Evolutionary conservation across 495 filamentous ascomycete genomes (phyloP).

Genomic region (Daldinia grandis): DNA sequence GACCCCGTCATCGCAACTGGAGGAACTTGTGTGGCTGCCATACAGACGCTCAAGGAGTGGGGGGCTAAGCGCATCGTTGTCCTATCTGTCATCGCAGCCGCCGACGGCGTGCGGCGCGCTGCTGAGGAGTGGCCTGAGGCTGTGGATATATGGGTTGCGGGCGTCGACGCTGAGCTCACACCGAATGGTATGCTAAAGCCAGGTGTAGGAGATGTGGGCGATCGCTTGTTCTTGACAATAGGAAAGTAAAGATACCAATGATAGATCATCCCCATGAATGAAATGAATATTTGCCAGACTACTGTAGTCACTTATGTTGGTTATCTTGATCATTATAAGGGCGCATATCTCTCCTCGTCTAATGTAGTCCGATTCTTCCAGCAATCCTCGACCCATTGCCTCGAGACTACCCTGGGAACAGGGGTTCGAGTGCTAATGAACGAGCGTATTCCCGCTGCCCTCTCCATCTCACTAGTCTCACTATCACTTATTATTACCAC

Average conservation of each 20-base stretch:
- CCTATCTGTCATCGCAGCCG: slow-evolving; percentile 76
- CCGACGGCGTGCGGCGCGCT: slow-evolving; percentile 69
- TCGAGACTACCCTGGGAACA: slow-evolving; percentile 75
- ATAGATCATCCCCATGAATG: slow-evolving; percentile 5
- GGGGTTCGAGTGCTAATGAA: slow-evolving; percentile 53
- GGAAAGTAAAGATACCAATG: slow-evolving; percentile 70
- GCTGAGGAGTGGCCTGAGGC: slow-evolving; percentile 77
- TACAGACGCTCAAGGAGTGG: slow-evolving; percentile 90
- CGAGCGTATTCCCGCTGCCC: slow-evolving; percentile 55
- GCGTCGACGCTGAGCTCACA: slow-evolving; percentile 75
- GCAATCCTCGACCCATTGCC: slow-evolving; percentile 79
- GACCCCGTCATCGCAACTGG: slow-evolving; percentile 96
- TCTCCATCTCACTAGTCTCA: slow-evolving; percentile 46
- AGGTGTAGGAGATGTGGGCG: slow-evolving; percentile 89
- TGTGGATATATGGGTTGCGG: slow-evolving; percentile 84
- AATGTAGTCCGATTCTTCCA: slow-evolving; percentile 81
- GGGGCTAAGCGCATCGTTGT: slow-evolving; percentile 83
- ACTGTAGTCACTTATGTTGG: not conserved
- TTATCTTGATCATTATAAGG: slow-evolving; percentile 32
- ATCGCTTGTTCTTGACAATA: slow-evolving; percentile 90
- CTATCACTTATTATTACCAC: slow-evolving; percentile 60
- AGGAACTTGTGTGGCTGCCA: slow-evolving; percentile 86
- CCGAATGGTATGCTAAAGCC: slow-evolving; percentile 89
- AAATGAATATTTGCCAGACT: slow-evolving; percentile 11
- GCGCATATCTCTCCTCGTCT: slow-evolving; percentile 77